Percentiles rank a stretch among this genome's conserved stretches.
Evolutionary conservation across 2,329 filamentous ascomycete genomes (phyloP).

Genomic region (Cercospora citrullina): DNA sequence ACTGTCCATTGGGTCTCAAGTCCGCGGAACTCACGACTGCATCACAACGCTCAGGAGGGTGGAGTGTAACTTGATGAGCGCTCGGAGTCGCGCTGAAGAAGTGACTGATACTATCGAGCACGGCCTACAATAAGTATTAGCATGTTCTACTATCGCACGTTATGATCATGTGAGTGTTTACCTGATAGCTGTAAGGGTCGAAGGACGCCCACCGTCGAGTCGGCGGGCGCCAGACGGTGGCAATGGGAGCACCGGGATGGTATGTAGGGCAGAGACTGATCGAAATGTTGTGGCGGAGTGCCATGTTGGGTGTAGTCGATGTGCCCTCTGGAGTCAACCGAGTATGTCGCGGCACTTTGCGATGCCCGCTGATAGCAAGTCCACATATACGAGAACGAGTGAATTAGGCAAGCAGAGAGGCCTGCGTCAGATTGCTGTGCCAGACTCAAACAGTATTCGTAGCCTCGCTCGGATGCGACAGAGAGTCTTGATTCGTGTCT

Average conservation of each 20-base stretch:
- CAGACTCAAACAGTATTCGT: slow-evolving; percentile 46
- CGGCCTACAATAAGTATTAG: not conserved
- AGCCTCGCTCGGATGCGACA: slow-evolving; percentile 34
- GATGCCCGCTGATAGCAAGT: not conserved
- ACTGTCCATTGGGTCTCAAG: not conserved
- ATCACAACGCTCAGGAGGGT: not conserved
- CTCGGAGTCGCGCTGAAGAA: not conserved
- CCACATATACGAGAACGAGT: slow-evolving; percentile 41
- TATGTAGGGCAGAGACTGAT: not conserved
- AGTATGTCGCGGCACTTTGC: not conserved
- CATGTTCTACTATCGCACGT: not conserved
- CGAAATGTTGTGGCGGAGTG: not conserved
- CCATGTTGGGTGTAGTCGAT: not conserved
- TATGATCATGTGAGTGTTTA: not conserved
- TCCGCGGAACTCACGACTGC: not conserved
- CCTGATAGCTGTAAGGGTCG: not conserved
- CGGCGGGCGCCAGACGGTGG: not conserved
- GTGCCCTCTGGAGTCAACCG: not conserved
- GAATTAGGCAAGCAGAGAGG: slow-evolving; percentile 56
- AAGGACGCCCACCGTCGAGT: not conserved
- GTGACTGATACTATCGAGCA: not conserved
- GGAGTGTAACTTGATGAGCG: not conserved
- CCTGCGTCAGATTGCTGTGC: slow-evolving; percentile 50
- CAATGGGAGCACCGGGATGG: not conserved
- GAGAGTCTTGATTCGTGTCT: not conserved